Conservation (phyloP, 2,329 filamentous ascomycete species). For the Bipolaris oryzae region DNA sequence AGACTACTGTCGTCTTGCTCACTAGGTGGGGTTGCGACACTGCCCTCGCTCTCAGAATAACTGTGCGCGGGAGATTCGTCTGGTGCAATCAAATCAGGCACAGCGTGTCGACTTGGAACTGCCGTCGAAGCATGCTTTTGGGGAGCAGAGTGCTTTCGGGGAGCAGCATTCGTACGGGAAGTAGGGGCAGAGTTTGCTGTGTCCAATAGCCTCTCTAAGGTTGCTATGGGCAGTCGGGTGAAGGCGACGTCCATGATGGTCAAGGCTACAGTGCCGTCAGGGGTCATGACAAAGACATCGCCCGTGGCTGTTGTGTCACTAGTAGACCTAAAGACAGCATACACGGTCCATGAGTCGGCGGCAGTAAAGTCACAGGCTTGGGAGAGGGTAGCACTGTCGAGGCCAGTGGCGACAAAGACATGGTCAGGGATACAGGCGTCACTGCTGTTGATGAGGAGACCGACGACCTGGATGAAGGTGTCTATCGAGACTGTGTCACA, state of each 20-base stretch:
- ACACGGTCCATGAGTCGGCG: conserved; percentile 9
- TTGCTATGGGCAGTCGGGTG: conserved; percentile 15
- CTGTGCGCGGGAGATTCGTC: conserved; percentile 6
- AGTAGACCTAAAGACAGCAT: conserved; percentile 6
- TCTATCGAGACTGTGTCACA: conserved; percentile 4
- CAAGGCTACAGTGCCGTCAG: not conserved
- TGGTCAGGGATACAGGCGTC: conserved; percentile 3
- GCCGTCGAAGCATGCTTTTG: not conserved
- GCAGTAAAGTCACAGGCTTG: not conserved
- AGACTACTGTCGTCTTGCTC: conserved; percentile 1
- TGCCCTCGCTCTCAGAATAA: not conserved
- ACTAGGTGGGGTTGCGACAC: not conserved
- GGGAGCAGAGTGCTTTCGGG: not conserved
- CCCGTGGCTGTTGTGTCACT: conserved; percentile 8
- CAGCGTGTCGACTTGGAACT: not conserved
- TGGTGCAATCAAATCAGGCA: not conserved
- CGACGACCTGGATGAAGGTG: conserved; percentile 4
- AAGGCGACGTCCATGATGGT: conserved; percentile 15
- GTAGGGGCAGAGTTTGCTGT: not conserved
- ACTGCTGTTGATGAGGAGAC: conserved; percentile 3
- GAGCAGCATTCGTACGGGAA: not conserved
- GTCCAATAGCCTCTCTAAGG: conserved; percentile 9
- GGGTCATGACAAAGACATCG: conserved; percentile 16
- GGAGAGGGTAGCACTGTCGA: conserved; percentile 18
- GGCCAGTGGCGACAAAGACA: conserved; percentile 10